Conservation (phyloP, 108 stramenopile genomes). For the Cyclotella cryptica region DNA sequence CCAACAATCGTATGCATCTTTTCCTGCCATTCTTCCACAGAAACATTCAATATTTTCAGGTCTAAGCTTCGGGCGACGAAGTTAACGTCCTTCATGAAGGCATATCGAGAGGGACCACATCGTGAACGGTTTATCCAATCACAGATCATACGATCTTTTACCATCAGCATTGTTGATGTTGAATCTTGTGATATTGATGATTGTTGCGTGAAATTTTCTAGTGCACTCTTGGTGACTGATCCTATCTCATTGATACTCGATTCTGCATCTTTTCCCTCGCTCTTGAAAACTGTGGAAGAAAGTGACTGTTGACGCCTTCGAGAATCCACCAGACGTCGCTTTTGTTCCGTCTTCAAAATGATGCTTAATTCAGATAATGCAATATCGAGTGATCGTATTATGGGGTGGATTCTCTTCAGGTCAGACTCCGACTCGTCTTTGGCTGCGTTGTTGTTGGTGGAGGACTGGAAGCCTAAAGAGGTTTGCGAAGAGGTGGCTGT, state of each 20-base stretch:
- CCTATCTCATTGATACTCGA: neutral
- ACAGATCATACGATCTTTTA: conserved; percentile 21
- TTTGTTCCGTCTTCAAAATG: conserved; percentile 14
- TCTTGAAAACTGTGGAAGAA: neutral
- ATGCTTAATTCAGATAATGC: conserved; percentile 30
- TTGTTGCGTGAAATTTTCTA: neutral
- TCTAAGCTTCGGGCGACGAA: conserved; percentile 14
- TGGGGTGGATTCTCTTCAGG: conserved; percentile 19
- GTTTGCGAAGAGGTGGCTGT: too few species aligned
- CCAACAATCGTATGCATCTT: conserved; percentile 36
- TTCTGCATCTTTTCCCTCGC: neutral
- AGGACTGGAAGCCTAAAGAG: too few species aligned
- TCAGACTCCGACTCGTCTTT: conserved; percentile 5
- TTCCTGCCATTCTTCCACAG: conserved; percentile 37
- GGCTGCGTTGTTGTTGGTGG: neutral
- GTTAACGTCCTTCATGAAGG: conserved; percentile 34
- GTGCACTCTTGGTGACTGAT: too few species aligned
- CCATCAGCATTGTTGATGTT: neutral
- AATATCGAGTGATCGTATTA: conserved; percentile 32
- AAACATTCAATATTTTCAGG: neutral
- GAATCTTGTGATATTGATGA: neutral
- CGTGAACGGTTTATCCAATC: conserved; percentile 21
- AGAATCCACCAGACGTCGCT: neutral
- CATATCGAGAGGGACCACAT: conserved; percentile 50
- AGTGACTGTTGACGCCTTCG: neutral